A percentile compares a stretch with the other conserved stretches of the same genome.
phyloP scores from a whole-genome alignment of 768 basidiomycete species.

The Daedaleopsis nitida region DNA sequence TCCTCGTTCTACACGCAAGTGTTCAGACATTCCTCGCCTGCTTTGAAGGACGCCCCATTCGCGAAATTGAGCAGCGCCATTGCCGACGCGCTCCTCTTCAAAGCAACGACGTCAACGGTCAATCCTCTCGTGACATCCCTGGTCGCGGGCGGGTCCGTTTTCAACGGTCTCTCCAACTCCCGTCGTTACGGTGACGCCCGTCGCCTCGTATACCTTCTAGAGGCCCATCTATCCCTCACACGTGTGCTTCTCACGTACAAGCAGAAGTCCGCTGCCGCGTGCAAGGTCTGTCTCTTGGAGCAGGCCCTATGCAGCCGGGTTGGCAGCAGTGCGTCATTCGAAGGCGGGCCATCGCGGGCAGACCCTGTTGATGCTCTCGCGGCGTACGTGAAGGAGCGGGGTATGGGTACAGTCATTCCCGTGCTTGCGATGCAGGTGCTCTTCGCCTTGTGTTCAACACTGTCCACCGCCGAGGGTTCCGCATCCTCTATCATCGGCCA shows the following conservation, averaged over 20 bases:
- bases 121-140: conserved; percentile 77
- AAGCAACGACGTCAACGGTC: conserved; percentile 78
- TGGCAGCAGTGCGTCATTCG: conserved; percentile 47
- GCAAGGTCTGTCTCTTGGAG: conserved; percentile 62
- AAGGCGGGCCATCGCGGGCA: conserved; percentile 48
- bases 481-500: conserved; percentile 78
- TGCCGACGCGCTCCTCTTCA: conserved; percentile 69
- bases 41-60: conserved; percentile 58
- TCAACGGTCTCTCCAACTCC: conserved; percentile 59
- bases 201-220: conserved; percentile 67
- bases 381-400: conserved; percentile 64
- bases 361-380: conserved; percentile 80
- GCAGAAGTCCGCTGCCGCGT: conserved; percentile 35
- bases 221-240: conserved; percentile 62
- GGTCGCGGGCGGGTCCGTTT: conserved; percentile 58
- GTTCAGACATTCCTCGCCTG: conserved; percentile 61
- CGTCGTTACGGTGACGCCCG: conserved; percentile 72
- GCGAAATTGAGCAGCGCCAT: conserved; percentile 61
- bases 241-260: conserved; percentile 69
- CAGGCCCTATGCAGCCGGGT: conserved; percentile 71
- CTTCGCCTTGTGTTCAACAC: conserved; percentile 65
- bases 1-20: conserved; percentile 68
- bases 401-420: conserved; percentile 61
- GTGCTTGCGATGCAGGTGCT: conserved; percentile 68
- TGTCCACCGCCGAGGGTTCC: conserved; percentile 60